phyloP scores from a whole-genome alignment of 1,284 basidiomycete species.

The Cutaneotrichosporon dermatis region DNA sequence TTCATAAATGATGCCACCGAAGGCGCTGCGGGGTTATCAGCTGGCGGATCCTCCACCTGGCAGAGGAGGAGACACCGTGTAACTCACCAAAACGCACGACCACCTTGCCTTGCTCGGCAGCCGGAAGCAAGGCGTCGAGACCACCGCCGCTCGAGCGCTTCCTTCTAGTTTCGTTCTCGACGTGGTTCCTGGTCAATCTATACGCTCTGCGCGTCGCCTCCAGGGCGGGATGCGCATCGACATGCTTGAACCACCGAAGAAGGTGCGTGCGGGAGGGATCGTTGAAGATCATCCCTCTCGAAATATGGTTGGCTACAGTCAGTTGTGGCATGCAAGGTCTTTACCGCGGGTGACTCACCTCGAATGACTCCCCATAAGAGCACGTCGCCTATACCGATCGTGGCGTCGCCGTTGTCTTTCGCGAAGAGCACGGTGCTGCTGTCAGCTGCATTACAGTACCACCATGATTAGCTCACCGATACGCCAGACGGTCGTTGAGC shows the following conservation, averaged over 20 bases:
- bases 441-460: neutral
- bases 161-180: neutral
- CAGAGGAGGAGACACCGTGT: neutral
- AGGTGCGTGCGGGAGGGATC: neutral
- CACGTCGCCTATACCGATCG: neutral
- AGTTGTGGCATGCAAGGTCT: neutral
- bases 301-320: neutral
- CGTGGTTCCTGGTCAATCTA: neutral
- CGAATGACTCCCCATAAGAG: slow-evolving; percentile 2
- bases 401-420: neutral
- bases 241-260: neutral
- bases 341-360: neutral
- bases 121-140: neutral
- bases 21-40: neutral
- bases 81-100: slow-evolving; percentile 3
- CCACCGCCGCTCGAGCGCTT: neutral
- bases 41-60: neutral
- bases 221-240: neutral
- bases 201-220: neutral
- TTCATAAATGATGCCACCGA: neutral
- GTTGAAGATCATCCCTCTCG: neutral
- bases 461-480: neutral
- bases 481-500: neutral
- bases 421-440: neutral
- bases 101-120: neutral